Evolutionary conservation across 257 asterid genomes (phyloP), one percentile per base, ranked within the genome.

Genomic region (Gentiana dahurica): DNA sequence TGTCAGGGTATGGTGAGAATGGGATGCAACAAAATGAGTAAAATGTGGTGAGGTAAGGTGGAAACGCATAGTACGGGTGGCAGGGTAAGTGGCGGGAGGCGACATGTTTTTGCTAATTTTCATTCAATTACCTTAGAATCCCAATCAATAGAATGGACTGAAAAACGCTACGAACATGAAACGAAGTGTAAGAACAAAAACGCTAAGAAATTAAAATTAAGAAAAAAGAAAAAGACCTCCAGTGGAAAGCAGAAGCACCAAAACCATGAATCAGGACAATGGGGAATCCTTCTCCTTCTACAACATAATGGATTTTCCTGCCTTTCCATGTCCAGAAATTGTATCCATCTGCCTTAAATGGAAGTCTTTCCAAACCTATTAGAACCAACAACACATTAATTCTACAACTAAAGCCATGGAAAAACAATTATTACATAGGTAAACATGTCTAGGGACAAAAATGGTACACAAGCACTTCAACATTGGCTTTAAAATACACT

Each of bases 231-330:
- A 34, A 53, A 37, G 64, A 90, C 98, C 98, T 90, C 98, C 98
- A 90, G 54, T 90, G 98, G 71, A 72, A 90, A 32, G 98, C 94
- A 66, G 98, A 90, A 80, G 96, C 96, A 37, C 98, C 98, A 71
- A 90, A 90, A 1, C 98, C 98, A 76, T 90, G 98, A 79, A 90
- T 81, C 33, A 87, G 82, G 73, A 90, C 89, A 68, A 90, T 70
- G 47, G 98, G 95, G 51, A 44, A 39, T 2, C 98, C 98, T 63
- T 90, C 94, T 61, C 98, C 98, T 81, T 90, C 81, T 49, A 74
- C 96, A 32, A 90, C 94, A 71, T 87, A 90, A 68, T 90, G 98
- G 64, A 90, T 87, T 62, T 70, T 84, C 32, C 81, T 68, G 58
- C 80, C 98, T 63, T 71, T 65, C 98, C 98, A 90, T 0, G 73